phyloP scores from a whole-genome alignment of 352 stramenopile species.

The Globisporangium spiculum region DNA sequence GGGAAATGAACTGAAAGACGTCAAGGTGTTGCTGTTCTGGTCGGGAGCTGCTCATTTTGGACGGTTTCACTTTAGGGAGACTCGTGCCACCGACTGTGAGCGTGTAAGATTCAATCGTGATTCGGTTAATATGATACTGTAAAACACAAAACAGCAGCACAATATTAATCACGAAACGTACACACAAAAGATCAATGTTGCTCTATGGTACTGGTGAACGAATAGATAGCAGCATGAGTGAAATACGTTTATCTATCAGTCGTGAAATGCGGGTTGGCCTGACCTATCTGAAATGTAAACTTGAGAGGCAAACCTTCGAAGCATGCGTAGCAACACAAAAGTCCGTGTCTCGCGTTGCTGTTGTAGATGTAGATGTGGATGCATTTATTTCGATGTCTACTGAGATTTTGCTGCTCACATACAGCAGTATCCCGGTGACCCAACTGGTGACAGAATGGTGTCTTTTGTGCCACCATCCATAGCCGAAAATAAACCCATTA shows the following conservation, averaged over 20 bases:
- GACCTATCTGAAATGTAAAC: background rate
- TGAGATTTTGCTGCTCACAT: background rate
- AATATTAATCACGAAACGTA: background rate
- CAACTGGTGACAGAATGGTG: background rate
- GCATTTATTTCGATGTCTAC: background rate
- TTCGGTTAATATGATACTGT: background rate
- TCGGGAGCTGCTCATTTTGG: background rate
- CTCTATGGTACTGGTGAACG: background rate
- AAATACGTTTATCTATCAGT: background rate
- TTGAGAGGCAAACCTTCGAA: background rate
- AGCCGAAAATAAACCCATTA: background rate
- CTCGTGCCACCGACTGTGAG: slow-evolving; percentile 1
- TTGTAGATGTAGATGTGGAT: background rate
- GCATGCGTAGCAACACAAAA: background rate
- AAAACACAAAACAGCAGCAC: background rate
- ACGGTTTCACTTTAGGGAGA: background rate
- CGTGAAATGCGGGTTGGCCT: background rate
- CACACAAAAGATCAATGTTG: background rate
- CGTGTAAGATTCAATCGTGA: slow-evolving; percentile 6
- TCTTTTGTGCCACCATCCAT: background rate
- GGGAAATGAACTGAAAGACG: slow-evolving; percentile 4
- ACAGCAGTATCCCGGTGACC: background rate
- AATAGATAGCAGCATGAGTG: background rate
- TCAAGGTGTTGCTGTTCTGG: slow-evolving; percentile 3
- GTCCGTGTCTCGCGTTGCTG: background rate